phyloP scores from a whole-genome alignment of 345 rosid species.

The Fremontodendron californicum region DNA sequence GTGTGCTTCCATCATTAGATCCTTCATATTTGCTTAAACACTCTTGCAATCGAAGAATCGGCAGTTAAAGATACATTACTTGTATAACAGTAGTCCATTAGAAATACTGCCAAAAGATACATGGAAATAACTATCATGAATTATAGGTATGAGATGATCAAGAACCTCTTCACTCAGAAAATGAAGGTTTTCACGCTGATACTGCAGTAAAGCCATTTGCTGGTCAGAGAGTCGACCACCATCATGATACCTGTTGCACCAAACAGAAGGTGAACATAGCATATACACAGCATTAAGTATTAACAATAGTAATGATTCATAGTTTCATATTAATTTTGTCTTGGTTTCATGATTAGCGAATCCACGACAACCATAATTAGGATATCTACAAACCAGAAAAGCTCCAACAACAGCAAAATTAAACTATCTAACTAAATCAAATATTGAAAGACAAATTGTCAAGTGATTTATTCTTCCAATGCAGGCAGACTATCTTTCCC shows the following conservation, averaged over 20 bases:
- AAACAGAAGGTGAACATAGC: conserved; percentile 8
- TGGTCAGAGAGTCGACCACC: conserved; percentile 92
- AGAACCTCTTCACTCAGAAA: conserved; percentile 84
- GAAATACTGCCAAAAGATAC: not conserved
- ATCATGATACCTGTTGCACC: conserved; percentile 62
- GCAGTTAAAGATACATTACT: conserved; percentile 14
- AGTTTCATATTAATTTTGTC: not conserved
- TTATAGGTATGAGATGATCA: not conserved
- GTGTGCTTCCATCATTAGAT: conserved; percentile 75
- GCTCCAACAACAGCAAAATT: not conserved
- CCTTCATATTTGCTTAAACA: conserved; percentile 85
- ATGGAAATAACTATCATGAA: not conserved
- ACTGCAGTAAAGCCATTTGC: conserved; percentile 91
- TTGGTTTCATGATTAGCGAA: not conserved
- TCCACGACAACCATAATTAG: not conserved
- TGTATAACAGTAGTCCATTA: not conserved
- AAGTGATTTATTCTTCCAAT: not conserved
- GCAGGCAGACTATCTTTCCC: not conserved
- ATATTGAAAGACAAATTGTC: not conserved
- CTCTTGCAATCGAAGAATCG: conserved; percentile 89
- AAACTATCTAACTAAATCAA: not conserved
- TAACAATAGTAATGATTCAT: not conserved
- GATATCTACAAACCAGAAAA: not conserved
- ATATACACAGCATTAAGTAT: not conserved
- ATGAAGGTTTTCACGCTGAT: conserved; percentile 94